Base-by-base conservation (phyloP, 1,284 basidiomycete species). In the Chondrostereum purpureum region DNA sequence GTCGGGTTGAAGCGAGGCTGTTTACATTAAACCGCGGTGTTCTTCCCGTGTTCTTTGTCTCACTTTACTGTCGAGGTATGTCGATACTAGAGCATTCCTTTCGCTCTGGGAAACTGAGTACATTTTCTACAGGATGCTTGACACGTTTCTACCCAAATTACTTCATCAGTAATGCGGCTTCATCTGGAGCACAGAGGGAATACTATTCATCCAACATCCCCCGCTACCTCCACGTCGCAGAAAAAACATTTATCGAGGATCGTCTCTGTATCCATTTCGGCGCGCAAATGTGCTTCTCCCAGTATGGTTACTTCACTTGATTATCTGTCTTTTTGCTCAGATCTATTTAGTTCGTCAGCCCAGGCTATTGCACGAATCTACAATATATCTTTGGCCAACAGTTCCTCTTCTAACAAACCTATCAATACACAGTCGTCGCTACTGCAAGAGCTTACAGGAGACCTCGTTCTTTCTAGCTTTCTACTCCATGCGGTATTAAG, bases 341-440 rank as follows among this genome's bases (percentile, higher is more conserved):
- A n/a, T n/a, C 16, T 38, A 12, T 38, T 2, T 38, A 52, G 53
- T 52, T 48, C 50, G 5, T 50, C 51, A 4, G 39, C 49, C 4
- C 44, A 52, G 2, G 48, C 49, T 37, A 50, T 49, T 20, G 50
- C 50, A 0, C 42, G 44, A 5, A 50, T 45, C 19, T 54, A 54
- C 19, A 52, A 54, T 20, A 23, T 24, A 8, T 42, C 45, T 21
- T 27, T 52, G 11, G 42, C 36, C n/a, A n/a, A n/a, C n/a, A 22
- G 38, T 38, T 4, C 4, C 6, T 4, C 8, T 20, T n/a, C 18
- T 47, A 3, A 21, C 35, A 13, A 24, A 44, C 2, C 12, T 16
- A 1, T 23, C 50, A 3, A 43, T 50, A 1, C n/a, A n/a, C n/a
- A n/a, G n/a, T n/a, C n/a, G n/a, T n/a, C n/a, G n/a, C 13, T 35